phyloP scores from a whole-genome alignment of 2,329 filamentous ascomycete genomes.

The Arthrobotrys megalospora region DNA sequence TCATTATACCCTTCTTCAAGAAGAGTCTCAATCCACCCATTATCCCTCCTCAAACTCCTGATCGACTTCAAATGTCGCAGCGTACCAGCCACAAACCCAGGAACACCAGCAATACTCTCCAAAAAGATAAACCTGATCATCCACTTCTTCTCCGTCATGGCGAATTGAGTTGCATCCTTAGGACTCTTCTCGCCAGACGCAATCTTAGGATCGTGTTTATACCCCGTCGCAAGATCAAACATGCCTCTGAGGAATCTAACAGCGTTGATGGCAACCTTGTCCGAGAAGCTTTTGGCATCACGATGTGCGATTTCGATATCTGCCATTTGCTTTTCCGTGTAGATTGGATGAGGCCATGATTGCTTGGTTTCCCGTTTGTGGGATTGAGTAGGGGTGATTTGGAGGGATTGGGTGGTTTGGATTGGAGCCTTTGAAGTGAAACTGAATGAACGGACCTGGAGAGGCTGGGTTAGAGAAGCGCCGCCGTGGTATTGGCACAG shows the following conservation, averaged over 20 bases:
- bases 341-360: slow-evolving; percentile 80
- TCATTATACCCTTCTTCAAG: slow-evolving; percentile 94
- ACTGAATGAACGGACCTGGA: slow-evolving; percentile 45
- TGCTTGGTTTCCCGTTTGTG: slow-evolving; percentile 70
- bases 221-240: slow-evolving; percentile 86
- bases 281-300: slow-evolving; percentile 78
- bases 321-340: slow-evolving; percentile 84
- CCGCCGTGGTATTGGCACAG: slow-evolving; percentile 47
- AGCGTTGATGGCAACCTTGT: slow-evolving; percentile 82
- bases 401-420: slow-evolving; percentile 37
- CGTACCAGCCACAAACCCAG: slow-evolving; percentile 97
- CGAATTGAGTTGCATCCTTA: slow-evolving; percentile 73
- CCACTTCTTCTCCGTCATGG: slow-evolving; percentile 89
- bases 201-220: slow-evolving; percentile 77
- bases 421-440: slow-evolving; percentile 53
- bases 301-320: slow-evolving; percentile 80
- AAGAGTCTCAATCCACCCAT: slow-evolving; percentile 94
- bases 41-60: slow-evolving; percentile 88
- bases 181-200: slow-evolving; percentile 66
- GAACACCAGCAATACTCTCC: slow-evolving; percentile 93
- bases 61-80: slow-evolving; percentile 88
- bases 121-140: slow-evolving; percentile 91
- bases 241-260: slow-evolving; percentile 83
- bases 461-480: slow-evolving; percentile 29
- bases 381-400: slow-evolving; percentile 26